Percentiles rank a stretch among this genome's conserved stretches.
These are phyloP conservation scores for Syzygium aqueum DNA, from an alignment of 345 rosid species.

Conservation along the genomic window DNA sequence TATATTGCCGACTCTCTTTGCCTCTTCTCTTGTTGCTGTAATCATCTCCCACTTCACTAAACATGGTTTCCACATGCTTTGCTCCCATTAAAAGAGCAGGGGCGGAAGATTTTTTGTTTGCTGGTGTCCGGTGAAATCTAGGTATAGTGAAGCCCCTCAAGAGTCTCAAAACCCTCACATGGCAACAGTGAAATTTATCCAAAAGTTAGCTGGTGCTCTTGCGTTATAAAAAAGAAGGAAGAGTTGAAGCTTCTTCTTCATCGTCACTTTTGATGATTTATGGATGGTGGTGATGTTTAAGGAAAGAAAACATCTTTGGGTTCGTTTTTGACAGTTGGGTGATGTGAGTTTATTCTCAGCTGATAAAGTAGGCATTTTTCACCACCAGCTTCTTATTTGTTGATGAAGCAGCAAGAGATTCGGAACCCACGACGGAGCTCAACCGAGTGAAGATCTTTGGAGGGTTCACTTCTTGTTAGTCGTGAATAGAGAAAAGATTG, in stretches of 20 bases:
- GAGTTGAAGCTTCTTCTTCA: neutral
- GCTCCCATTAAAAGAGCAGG: neutral
- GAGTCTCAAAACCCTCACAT: neutral
- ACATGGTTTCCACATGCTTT: neutral
- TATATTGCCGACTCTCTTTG: conserved; percentile 14
- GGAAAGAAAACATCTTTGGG: conserved; percentile 10
- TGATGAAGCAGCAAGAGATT: neutral
- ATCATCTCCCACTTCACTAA: neutral
- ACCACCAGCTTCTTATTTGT: neutral
- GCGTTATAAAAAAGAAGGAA: neutral
- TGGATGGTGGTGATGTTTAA: conserved; percentile 18
- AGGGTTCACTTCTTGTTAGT: neutral
- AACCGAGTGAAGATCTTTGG: neutral
- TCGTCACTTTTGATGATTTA: neutral
- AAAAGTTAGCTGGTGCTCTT: neutral
- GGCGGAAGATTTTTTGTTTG: neutral
- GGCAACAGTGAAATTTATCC: neutral
- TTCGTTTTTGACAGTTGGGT: conserved; percentile 8
- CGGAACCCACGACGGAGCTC: neutral
- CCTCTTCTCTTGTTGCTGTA: neutral
- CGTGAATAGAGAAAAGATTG: neutral
- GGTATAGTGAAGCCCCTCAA: neutral
- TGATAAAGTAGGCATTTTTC: neutral
- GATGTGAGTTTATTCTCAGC: neutral
- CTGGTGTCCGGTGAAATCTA: neutral